Conservation (phyloP, 108 stramenopile species). For the Skeletonema menzelii region DNA sequence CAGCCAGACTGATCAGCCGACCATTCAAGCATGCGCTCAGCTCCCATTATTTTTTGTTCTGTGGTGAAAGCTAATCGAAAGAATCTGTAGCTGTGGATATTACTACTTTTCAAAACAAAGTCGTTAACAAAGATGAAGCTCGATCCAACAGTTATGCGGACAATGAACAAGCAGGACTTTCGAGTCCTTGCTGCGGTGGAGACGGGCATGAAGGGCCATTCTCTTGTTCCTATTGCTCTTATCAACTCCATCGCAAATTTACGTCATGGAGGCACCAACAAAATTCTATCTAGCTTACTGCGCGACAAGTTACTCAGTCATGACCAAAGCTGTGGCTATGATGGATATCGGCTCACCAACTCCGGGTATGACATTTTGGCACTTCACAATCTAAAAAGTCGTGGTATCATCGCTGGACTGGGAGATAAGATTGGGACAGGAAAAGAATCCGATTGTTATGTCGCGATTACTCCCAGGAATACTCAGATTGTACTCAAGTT, state of each 20-base stretch:
- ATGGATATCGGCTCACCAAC: conserved; percentile 96
- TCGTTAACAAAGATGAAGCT: conserved; percentile 71
- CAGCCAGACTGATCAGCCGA: no score
- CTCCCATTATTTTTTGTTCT: no score
- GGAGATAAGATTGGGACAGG: conserved; percentile 99
- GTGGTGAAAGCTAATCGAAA: no score
- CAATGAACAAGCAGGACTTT: conserved; percentile 87
- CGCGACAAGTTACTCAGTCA: conserved; percentile 95
- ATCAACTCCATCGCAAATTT: conserved; percentile 90
- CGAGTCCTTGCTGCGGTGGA: conserved; percentile 97
- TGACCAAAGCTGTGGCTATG: conserved; percentile 89
- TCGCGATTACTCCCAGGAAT: conserved; percentile 73
- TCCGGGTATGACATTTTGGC: conserved; percentile 97
- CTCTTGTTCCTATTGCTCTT: conserved; percentile 89
- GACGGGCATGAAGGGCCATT: conserved; percentile 95
- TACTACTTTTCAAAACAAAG: neutral
- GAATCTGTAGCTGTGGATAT: no score
- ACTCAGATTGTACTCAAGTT: conserved; percentile 94
- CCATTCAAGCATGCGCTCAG: no score
- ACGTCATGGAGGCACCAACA: conserved; percentile 93
- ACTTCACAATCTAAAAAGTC: conserved; percentile 75
- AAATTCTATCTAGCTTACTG: conserved; percentile 85
- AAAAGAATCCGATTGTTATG: conserved; percentile 92
- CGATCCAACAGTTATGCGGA: conserved; percentile 88
- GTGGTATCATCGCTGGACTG: conserved; percentile 83